phyloP scores from a whole-genome alignment of 352 stramenopile genomes.

The Pythium grandisporangium region DNA sequence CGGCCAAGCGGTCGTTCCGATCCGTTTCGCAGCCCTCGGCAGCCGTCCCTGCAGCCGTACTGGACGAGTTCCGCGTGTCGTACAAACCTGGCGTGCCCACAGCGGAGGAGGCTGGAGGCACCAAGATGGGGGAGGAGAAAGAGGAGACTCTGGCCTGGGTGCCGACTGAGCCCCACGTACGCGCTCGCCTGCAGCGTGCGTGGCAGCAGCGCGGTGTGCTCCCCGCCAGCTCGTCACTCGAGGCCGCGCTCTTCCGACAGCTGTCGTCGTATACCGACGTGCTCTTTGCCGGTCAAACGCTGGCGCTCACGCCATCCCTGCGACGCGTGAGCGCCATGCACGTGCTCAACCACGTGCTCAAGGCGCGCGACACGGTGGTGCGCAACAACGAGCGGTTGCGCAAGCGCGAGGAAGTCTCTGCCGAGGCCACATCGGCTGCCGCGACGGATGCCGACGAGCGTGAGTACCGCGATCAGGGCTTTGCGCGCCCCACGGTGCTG shows the following conservation, averaged over 20 bases:
- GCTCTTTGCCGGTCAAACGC: conserved; percentile 60
- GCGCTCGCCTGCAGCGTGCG: conserved; percentile 29
- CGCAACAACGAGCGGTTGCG: conserved; percentile 67
- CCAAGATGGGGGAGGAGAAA: too few relatives aligned
- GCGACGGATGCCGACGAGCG: conserved; percentile 29
- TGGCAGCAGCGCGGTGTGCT: conserved; percentile 37
- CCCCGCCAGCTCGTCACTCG: conserved; percentile 25
- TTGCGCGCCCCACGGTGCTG: conserved; percentile 58
- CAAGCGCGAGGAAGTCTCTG: conserved; percentile 19
- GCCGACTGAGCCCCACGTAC: conserved; percentile 18
- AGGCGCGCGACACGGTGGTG: conserved; percentile 53
- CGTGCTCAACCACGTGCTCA: conserved; percentile 72
- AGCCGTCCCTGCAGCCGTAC: too few relatives aligned
- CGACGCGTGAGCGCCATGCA: conserved; percentile 65
- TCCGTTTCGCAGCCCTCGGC: conserved; percentile 12
- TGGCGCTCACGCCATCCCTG: conserved; percentile 37
- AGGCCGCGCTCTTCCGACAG: conserved; percentile 40
- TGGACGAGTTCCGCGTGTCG: conserved; percentile 34
- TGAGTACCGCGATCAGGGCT: conserved; percentile 76
- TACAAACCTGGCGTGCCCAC: conserved; percentile 20
- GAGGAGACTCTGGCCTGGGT: conserved; percentile 15
- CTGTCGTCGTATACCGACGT: conserved; percentile 53
- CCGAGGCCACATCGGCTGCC: not conserved
- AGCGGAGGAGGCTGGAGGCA: too few relatives aligned
- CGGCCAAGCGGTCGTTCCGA: conserved; percentile 23